These are phyloP conservation scores for Celoporthe dispersa DNA, from an alignment of 2,329 filamentous ascomycete species.

Conservation along the genomic window DNA sequence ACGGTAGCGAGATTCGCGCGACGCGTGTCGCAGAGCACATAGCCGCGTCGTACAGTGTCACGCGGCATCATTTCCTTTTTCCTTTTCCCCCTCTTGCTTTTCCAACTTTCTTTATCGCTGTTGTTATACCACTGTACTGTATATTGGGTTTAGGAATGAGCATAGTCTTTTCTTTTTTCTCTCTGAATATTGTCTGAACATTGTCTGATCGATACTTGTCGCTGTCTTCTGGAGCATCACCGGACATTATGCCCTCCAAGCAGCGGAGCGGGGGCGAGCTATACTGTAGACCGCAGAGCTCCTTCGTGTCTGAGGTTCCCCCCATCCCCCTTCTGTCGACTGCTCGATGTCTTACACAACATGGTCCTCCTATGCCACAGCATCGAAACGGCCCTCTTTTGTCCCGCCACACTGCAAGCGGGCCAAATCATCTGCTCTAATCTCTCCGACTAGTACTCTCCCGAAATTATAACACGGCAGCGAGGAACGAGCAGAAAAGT, in stretches of 20 bases:
- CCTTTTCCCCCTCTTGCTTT: slow-evolving; percentile 4
- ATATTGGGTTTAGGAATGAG: slow-evolving; percentile 21
- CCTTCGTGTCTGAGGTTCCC: background rate
- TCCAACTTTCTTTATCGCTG: background rate
- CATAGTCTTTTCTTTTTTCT: slow-evolving; percentile 15
- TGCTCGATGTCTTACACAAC: background rate
- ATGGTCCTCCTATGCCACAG: background rate
- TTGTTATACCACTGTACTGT: slow-evolving; percentile 28
- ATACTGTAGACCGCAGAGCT: background rate
- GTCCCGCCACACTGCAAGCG: background rate
- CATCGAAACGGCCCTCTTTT: background rate
- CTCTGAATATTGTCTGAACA: slow-evolving; percentile 2
- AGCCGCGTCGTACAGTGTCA: slow-evolving; percentile 19
- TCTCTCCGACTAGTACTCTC: background rate
- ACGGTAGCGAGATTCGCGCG: slow-evolving; percentile 23
- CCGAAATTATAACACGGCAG: too few species aligned
- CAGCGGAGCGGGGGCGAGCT: background rate
- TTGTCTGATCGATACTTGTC: slow-evolving; percentile 7
- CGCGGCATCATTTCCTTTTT: background rate
- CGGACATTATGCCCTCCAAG: background rate
- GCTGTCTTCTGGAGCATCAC: background rate
- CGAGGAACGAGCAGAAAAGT: too few species aligned
- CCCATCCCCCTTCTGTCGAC: background rate
- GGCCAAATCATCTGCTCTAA: background rate
- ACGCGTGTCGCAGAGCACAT: slow-evolving; percentile 22